Conservation (phyloP, 345 rosid genomes). For the Acer campestre region DNA sequence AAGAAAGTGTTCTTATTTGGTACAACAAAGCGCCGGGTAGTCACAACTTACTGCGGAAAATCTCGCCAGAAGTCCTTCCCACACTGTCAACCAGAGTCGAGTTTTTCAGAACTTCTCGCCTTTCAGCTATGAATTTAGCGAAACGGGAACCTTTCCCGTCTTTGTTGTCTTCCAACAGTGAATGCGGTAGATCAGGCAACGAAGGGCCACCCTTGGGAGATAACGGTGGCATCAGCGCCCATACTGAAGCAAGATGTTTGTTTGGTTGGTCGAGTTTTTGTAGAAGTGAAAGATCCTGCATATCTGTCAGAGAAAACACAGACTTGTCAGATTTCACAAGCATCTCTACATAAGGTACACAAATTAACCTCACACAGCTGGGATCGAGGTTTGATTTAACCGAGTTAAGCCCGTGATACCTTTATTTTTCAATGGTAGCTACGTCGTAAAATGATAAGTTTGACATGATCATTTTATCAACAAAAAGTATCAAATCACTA, state of each 20-base stretch:
- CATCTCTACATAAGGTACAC: background rate
- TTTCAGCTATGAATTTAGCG: constrained; percentile 76
- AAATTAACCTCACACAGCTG: background rate
- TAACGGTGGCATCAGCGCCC: constrained; percentile 84
- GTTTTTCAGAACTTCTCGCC: constrained; percentile 44
- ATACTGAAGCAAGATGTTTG: constrained; percentile 60
- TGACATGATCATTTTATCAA: constrained; percentile 6
- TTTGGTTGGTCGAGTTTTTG: constrained; percentile 69
- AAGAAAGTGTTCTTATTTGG: background rate
- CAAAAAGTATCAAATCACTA: constrained; percentile 14
- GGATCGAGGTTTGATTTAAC: background rate
- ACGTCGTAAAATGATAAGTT: background rate
- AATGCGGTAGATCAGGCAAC: constrained; percentile 42
- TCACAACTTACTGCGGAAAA: constrained; percentile 70
- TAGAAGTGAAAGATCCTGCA: constrained; percentile 48
- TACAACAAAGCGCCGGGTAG: background rate
- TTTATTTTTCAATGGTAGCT: background rate
- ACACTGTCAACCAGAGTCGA: constrained; percentile 27
- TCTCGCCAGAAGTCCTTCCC: constrained; percentile 35
- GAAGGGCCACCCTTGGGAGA: constrained; percentile 56
- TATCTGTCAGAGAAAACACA: constrained; percentile 43
- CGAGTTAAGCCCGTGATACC: too few relatives aligned
- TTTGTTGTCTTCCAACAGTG: constrained; percentile 44
- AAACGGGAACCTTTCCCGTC: constrained; percentile 75
- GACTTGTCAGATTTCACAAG: constrained; percentile 3